Percentiles rank a stretch among this genome's conserved stretches.
These are phyloP conservation scores for Bruguiera gymnorhiza DNA, from an alignment of 345 rosid species.

Conservation along the genomic window DNA sequence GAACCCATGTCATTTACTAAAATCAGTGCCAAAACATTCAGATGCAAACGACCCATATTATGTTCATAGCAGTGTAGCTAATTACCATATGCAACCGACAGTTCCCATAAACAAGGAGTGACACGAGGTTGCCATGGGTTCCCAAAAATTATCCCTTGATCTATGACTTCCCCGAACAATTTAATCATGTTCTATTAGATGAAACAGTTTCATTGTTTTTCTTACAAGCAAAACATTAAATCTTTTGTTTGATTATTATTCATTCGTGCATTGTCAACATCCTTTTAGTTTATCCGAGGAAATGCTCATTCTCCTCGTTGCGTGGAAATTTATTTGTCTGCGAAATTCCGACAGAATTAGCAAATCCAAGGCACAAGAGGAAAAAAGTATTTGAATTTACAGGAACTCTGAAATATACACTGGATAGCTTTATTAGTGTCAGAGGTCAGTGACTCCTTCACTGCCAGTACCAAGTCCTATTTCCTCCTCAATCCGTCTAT, in stretches of 20 bases:
- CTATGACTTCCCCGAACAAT: slow-evolving; percentile 49
- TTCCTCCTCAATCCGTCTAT: slow-evolving; percentile 70
- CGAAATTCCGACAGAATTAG: slow-evolving; percentile 5
- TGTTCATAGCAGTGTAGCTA: not conserved
- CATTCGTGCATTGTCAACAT: not conserved
- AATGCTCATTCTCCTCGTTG: not conserved
- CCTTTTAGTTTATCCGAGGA: not conserved
- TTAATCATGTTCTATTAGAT: slow-evolving; percentile 14
- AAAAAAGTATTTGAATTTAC: slow-evolving; percentile 26
- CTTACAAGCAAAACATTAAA: not conserved
- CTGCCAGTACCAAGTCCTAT: slow-evolving; percentile 68
- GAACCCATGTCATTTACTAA: slow-evolving; percentile 49
- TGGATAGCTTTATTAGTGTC: slow-evolving; percentile 58
- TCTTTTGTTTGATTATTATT: not conserved
- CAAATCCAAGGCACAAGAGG: not conserved
- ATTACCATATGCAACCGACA: slow-evolving; percentile 89
- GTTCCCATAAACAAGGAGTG: slow-evolving; percentile 84
- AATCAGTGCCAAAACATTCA: slow-evolving; percentile 9
- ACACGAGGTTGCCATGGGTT: slow-evolving; percentile 84
- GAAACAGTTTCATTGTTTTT: not conserved
- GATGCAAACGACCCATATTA: not conserved
- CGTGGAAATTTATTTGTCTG: not conserved
- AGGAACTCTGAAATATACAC: slow-evolving; percentile 74
- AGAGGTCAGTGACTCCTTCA: slow-evolving; percentile 42
- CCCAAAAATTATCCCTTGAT: slow-evolving; percentile 65